Conservation (phyloP, 305 asterid genomes). For the Fraxinus sp. region DNA sequence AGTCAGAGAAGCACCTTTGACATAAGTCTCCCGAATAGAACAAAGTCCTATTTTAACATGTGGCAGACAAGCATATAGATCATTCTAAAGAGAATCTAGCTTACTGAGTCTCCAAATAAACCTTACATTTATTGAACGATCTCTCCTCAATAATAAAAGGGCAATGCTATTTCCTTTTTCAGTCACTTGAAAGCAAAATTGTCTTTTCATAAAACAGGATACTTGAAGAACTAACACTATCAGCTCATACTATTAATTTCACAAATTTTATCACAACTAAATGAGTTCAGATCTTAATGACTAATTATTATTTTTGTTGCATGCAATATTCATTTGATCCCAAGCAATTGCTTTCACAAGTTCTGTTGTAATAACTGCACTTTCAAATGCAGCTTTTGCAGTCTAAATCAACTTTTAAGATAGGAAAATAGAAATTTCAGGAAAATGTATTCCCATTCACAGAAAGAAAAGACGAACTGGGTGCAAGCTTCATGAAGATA, state of each 20-base stretch:
- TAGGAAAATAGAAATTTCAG: neutral
- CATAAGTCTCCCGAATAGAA: neutral
- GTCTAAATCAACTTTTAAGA: neutral
- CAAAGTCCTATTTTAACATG: conserved; percentile 12
- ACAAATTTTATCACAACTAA: neutral
- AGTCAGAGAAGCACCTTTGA: neutral
- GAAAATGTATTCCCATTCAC: neutral
- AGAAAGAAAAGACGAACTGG: neutral
- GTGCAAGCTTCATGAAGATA: neutral
- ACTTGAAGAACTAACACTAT: neutral
- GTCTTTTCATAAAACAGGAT: neutral
- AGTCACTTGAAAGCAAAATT: neutral
- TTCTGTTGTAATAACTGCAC: neutral
- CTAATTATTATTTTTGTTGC: neutral
- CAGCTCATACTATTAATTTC: neutral
- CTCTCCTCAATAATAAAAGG: neutral
- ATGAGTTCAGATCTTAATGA: neutral
- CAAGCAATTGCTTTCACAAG: neutral
- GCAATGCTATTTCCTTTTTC: neutral
- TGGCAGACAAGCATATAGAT: neutral
- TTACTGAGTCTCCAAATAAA: neutral
- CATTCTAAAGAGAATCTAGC: neutral
- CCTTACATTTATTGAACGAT: neutral
- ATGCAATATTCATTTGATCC: neutral
- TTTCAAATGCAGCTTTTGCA: neutral